These are phyloP conservation scores for Tausonia pullulans DNA, from an alignment of 1,284 basidiomycete genomes.

Conservation along the genomic window DNA sequence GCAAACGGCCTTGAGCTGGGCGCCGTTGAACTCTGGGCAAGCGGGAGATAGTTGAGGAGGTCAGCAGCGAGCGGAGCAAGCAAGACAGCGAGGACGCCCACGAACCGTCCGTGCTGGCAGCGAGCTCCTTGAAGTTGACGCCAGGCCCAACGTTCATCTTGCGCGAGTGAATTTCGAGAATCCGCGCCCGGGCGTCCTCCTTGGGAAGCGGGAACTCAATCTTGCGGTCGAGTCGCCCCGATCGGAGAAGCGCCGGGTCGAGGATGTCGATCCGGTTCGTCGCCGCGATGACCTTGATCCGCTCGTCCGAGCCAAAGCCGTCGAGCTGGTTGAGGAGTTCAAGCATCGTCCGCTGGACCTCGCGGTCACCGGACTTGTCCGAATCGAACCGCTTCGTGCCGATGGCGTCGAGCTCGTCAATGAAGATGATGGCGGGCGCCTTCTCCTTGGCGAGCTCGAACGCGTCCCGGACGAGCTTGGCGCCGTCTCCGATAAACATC, in stretches of 20 bases:
- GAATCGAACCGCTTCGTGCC: constrained; percentile 99
- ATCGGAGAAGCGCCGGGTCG: constrained; percentile 62
- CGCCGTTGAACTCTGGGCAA: not conserved
- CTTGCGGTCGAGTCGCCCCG: constrained; percentile 64
- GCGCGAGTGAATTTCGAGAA: constrained; percentile 71
- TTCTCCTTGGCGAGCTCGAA: constrained; percentile 98
- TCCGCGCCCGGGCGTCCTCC: constrained; percentile 58
- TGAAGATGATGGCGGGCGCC: constrained; percentile 96
- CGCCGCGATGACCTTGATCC: constrained; percentile 98
- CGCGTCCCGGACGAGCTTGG: constrained; percentile 91
- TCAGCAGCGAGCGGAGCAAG: not conserved
- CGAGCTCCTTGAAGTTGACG: constrained; percentile 67
- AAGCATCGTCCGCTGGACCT: constrained; percentile 98
- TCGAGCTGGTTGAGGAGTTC: constrained; percentile 87
- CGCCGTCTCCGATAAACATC: constrained; percentile 80
- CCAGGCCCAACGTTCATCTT: constrained; percentile 77
- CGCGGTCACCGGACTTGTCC: constrained; percentile 93
- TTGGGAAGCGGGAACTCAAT: constrained; percentile 71
- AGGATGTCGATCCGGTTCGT: constrained; percentile 99
- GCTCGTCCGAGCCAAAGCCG: constrained; percentile 76
- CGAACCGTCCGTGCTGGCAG: constrained; percentile 52
- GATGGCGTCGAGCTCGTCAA: constrained; percentile 96
- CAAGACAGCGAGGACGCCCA: constrained; percentile 12
- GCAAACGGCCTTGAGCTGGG: constrained; percentile 67
- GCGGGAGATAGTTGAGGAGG: not conserved